These are phyloP conservation scores for Coemansia sp. DNA, from an alignment of 192 early-diverging fungal species.

Conservation along the genomic window DNA sequence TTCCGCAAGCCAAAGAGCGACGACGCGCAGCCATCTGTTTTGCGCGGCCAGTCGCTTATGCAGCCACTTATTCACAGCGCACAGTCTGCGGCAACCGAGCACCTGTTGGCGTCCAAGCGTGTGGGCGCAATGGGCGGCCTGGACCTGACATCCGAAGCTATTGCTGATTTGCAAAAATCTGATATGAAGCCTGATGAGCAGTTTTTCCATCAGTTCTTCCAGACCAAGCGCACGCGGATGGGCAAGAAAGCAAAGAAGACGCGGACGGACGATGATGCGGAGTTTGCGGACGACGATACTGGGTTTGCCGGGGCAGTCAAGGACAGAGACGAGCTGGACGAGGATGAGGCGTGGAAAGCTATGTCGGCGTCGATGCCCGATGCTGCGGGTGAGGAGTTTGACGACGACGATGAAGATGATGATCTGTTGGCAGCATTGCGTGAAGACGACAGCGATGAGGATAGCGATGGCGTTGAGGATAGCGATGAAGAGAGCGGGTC, in stretches of 20 bases:
- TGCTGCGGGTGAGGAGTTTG: constrained; percentile 51
- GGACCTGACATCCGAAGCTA: constrained; percentile 33
- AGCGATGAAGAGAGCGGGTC: constrained; percentile 37
- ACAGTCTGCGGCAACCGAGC: constrained; percentile 32
- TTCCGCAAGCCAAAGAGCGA: constrained; percentile 89
- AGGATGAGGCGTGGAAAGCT: constrained; percentile 88
- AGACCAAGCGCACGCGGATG: constrained; percentile 38
- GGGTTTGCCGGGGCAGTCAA: constrained; percentile 42
- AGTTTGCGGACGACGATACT: constrained; percentile 51
- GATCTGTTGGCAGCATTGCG: constrained; percentile 53
- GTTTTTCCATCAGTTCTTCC: constrained; percentile 50
- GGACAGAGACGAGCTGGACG: constrained; percentile 59
- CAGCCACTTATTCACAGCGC: constrained; percentile 45
- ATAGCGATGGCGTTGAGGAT: constrained; percentile 44
- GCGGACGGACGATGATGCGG: constrained; percentile 49
- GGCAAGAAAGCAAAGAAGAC: constrained; percentile 48
- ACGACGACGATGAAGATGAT: constrained; percentile 53
- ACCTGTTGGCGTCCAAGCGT: constrained; percentile 67
- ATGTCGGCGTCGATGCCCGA: constrained; percentile 73
- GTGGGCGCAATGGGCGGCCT: constrained; percentile 59
- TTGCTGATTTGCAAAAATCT: constrained; percentile 38
- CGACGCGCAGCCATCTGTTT: constrained; percentile 41
- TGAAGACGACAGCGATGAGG: constrained; percentile 46
- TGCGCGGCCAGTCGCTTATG: constrained; percentile 53
- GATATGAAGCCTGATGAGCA: constrained; percentile 35